phyloP scores from a whole-genome alignment of 192 early-diverging fungal species.

The Geranomyces michiganensis region DNA sequence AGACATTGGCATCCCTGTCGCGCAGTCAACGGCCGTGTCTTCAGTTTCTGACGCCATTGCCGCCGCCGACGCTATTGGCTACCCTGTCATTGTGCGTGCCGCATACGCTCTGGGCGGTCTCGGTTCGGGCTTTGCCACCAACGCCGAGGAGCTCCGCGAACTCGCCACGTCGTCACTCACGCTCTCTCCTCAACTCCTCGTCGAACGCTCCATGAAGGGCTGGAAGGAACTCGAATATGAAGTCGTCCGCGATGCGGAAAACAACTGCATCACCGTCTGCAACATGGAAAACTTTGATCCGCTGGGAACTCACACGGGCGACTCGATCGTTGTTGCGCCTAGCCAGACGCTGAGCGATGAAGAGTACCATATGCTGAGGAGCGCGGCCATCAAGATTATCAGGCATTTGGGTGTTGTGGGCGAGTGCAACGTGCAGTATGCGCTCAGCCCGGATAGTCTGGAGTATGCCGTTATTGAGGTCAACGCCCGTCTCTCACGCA shows the following conservation, averaged over 20 bases:
- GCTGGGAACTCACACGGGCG: conserved; percentile 98
- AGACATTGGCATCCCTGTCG: conserved; percentile 86
- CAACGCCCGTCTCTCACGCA: conserved; percentile 93
- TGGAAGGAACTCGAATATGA: conserved; percentile 99
- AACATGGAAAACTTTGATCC: conserved; percentile 99
- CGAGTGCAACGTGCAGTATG: conserved; percentile 99
- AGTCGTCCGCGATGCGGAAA: conserved; percentile 89
- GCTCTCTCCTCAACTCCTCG: conserved; percentile 87
- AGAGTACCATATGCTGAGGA: conserved; percentile 98
- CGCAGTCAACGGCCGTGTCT: conserved; percentile 86
- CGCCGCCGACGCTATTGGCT: conserved; percentile 84
- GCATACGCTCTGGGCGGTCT: conserved; percentile 95
- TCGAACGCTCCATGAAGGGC: conserved; percentile 97
- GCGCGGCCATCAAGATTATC: conserved; percentile 94
- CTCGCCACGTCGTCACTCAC: conserved; percentile 86
- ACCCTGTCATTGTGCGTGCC: conserved; percentile 93
- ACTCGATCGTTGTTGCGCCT: conserved; percentile 98
- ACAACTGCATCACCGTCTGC: conserved; percentile 99
- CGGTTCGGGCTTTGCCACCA: conserved; percentile 92
- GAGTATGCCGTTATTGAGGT: conserved; percentile 99
- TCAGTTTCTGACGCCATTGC: conserved; percentile 83
- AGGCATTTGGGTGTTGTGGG: conserved; percentile 98
- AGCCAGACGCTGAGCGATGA: conserved; percentile 96
- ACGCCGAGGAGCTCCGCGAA: conserved; percentile 70
- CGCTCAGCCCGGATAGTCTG: conserved; percentile 88